Base-by-base conservation (phyloP, 768 basidiomycete species). In the Boletus pseudopeckii region DNA sequence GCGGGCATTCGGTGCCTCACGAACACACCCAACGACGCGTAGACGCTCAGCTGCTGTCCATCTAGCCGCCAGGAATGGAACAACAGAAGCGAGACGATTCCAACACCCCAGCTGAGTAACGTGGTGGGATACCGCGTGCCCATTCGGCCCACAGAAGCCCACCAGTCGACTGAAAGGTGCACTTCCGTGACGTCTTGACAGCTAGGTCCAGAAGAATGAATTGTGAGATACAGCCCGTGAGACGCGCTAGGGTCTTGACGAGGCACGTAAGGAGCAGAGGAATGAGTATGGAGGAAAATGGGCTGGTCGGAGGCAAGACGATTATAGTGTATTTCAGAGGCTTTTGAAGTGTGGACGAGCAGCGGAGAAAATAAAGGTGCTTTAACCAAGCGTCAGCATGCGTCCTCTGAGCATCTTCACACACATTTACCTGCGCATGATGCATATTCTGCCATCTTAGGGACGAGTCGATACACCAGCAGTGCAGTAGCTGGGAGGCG, bases 61-160 rank as follows among this genome's bases (percentile, higher is more conserved):
- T 61, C 54, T 14, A 70, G 61, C 26, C 62, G 47, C 82, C 80
- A 84, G 7, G 77, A 78, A 33, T 76, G 68, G 58, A 80, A 85
- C 20, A 88, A 50, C 0, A 85, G 62, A 15, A 89, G 59, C 5
- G 80, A 74, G 1, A 84, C 80, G n/a, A 91, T 70, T 5, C 88
- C 92, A 2, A 87, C 72, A 3, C 84, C 77, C 88, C 94, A 97
- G 26, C 80, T 79, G 4, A 85, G 74, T 0, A 90, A 61, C 2
- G 85, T 84, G 32, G 82, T 85, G 44, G 86, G 80, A 71, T 92
- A 98, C 22, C 96, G 77, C 17, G 84, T 73, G 1, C 84, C 83
- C 67, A 83, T 78, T 36, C 88, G 77, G 2, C 90, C 90, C 7
- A 91, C 53, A 2, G 86, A 90, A 10, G 80, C 75, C 68, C 76